These are phyloP conservation scores for Hymenoscyphus fructigenus DNA, from an alignment of 2,329 filamentous ascomycete genomes.

Conservation along the genomic window DNA sequence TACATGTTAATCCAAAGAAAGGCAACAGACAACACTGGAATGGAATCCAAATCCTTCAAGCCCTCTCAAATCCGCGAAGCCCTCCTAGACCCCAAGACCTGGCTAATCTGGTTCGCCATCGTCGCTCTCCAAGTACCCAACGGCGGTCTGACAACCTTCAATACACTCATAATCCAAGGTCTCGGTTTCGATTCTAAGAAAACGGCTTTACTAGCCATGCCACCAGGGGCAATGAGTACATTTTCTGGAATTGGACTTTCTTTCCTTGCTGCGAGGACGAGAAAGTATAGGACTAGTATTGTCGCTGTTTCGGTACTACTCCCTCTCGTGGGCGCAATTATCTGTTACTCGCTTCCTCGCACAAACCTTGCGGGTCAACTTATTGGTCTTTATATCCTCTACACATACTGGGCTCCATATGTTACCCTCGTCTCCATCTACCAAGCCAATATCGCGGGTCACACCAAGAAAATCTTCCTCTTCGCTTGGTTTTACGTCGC, in stretches of 20 bases:
- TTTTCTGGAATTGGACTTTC: slow-evolving; percentile 16
- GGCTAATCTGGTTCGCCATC: slow-evolving; percentile 24
- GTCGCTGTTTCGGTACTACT: slow-evolving; percentile 34
- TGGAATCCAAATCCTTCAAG: slow-evolving; percentile 18
- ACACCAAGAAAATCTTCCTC: slow-evolving; percentile 47
- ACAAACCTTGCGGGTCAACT: slow-evolving; percentile 36
- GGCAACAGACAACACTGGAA: slow-evolving; percentile 16
- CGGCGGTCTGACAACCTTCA: slow-evolving; percentile 55
- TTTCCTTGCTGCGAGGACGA: slow-evolving; percentile 7
- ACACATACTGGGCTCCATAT: slow-evolving; percentile 37
- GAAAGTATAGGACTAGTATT: slow-evolving; percentile 27
- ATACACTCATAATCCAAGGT: slow-evolving; percentile 23
- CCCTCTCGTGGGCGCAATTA: slow-evolving; percentile 36
- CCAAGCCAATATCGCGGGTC: slow-evolving; percentile 41
- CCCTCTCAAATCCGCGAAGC: slow-evolving; percentile 38
- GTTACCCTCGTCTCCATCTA: slow-evolving; percentile 19
- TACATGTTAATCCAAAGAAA: slow-evolving; percentile 41
- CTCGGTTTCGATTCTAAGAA: slow-evolving; percentile 45
- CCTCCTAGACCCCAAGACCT: slow-evolving; percentile 41
- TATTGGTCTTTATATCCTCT: slow-evolving; percentile 37
- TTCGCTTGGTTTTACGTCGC: slow-evolving; percentile 23
- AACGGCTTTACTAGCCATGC: slow-evolving; percentile 45
- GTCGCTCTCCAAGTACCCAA: slow-evolving; percentile 41
- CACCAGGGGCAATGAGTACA: slow-evolving; percentile 44
- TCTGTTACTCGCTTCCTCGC: slow-evolving; percentile 35